Evolutionary conservation across 495 filamentous ascomycete genomes (phyloP).

Genomic region (Tuber umbilicatum): DNA sequence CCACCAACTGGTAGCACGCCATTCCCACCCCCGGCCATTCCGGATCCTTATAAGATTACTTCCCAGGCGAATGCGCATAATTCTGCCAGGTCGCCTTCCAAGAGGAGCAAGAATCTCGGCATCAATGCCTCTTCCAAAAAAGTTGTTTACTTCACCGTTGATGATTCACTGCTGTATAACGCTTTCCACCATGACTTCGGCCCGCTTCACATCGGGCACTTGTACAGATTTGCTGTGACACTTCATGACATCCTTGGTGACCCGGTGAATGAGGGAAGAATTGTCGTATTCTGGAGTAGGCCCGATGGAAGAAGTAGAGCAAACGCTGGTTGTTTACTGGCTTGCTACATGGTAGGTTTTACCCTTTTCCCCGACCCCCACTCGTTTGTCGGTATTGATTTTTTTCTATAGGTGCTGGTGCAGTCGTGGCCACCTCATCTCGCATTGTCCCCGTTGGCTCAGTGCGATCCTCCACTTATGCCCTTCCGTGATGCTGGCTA

Average conservation of each 20-base stretch:
- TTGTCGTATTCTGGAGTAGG: constrained; percentile 90
- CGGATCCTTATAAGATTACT: constrained; percentile 50
- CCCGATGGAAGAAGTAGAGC: constrained; percentile 88
- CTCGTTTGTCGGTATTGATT: neutral
- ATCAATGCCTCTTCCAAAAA: constrained; percentile 46
- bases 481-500: constrained; percentile 97
- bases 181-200: constrained; percentile 98
- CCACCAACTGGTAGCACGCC: constrained; percentile 69
- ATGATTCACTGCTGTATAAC: constrained; percentile 90
- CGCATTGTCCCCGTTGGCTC: constrained; percentile 91
- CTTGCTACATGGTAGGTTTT: constrained; percentile 33
- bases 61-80: constrained; percentile 70
- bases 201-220: constrained; percentile 90
- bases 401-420: constrained; percentile 58
- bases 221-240: constrained; percentile 89
- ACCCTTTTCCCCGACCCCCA: constrained; percentile 3
- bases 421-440: constrained; percentile 97
- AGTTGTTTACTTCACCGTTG: constrained; percentile 92
- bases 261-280: constrained; percentile 69
- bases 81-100: constrained; percentile 58
- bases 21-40: constrained; percentile 71
- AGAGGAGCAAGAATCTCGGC: constrained; percentile 52
- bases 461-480: constrained; percentile 95
- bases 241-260: constrained; percentile 93
- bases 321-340: constrained; percentile 73